Percentiles rank a stretch among this genome's conserved stretches.
Evolutionary conservation across 2,329 filamentous ascomycete genomes (phyloP).

Genomic region (Talaromyces verruculosus): DNA sequence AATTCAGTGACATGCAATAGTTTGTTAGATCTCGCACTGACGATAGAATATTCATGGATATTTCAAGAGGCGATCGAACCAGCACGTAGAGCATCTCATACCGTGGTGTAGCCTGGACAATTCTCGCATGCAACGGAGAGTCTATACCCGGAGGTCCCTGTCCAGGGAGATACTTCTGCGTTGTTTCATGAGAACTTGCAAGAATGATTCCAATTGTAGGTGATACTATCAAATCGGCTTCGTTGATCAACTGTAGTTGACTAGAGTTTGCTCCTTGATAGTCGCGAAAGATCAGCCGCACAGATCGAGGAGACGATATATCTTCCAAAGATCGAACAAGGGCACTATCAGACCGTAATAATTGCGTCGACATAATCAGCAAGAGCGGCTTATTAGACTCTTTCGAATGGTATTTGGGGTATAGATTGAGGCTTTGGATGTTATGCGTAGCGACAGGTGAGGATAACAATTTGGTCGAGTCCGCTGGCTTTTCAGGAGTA

Average conservation of each 20-base stretch:
- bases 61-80: constrained; percentile 9
- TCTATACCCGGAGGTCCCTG: constrained; percentile 31
- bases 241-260: constrained; percentile 14
- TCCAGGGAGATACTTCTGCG: constrained; percentile 69
- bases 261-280: constrained; percentile 10
- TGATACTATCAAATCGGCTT: constrained; percentile 69
- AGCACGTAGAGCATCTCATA: constrained; percentile 20
- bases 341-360: constrained; percentile 31
- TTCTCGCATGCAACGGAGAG: constrained; percentile 55
- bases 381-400: background rate
- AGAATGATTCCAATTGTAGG: constrained; percentile 67
- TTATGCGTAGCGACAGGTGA: background rate
- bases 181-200: constrained; percentile 69
- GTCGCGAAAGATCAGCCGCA: constrained; percentile 31
- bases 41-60: background rate
- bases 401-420: background rate
- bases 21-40: constrained; percentile 13
- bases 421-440: background rate
- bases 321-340: constrained; percentile 27
- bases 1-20: constrained; percentile 9
- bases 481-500: background rate
- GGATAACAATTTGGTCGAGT: background rate
- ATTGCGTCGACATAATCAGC: constrained; percentile 21
- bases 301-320: constrained; percentile 4
- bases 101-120: constrained; percentile 50